Conservation (phyloP, 2,329 filamentous ascomycete genomes). For the Dothistroma septosporum region DNA sequence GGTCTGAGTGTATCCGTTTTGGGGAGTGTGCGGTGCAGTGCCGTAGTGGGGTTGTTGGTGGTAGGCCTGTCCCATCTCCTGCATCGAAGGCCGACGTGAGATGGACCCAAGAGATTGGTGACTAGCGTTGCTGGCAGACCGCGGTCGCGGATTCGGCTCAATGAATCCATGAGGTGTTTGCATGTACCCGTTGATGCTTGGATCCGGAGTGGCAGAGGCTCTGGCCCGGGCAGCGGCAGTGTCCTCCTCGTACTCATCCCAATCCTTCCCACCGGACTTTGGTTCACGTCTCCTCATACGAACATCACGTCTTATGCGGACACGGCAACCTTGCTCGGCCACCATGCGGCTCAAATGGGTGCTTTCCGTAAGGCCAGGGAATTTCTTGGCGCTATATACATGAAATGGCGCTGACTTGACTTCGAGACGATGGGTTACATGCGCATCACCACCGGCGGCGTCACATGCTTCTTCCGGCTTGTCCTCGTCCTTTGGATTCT, state of each 20-base stretch:
- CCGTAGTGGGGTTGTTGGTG: conserved; percentile 39
- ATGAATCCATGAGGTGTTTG: conserved; percentile 30
- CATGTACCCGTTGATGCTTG: conserved; percentile 18
- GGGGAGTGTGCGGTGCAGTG: conserved; percentile 39
- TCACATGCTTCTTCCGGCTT: conserved; percentile 38
- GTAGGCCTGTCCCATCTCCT: conserved; percentile 43
- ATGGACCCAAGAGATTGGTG: conserved; percentile 30
- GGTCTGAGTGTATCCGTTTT: conserved; percentile 36
- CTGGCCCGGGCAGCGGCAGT: conserved; percentile 46
- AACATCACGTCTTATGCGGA: conserved; percentile 90
- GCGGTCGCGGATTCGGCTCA: conserved; percentile 34
- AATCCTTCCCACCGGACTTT: conserved; percentile 61
- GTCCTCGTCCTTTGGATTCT: conserved; percentile 76
- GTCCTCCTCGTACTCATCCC: conserved; percentile 62
- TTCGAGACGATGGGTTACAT: conserved; percentile 81
- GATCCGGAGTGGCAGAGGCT: conserved; percentile 37
- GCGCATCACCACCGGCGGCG: conserved; percentile 47
- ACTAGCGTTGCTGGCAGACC: conserved; percentile 38
- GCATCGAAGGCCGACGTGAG: conserved; percentile 42
- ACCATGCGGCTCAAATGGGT: conserved; percentile 84
- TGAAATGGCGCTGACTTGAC: conserved; percentile 83
- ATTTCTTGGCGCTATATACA: conserved; percentile 97
- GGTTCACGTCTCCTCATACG: conserved; percentile 81
- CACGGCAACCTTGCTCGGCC: conserved; percentile 93
- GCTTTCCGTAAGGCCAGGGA: conserved; percentile 87